Base-by-base conservation (phyloP, 2,329 filamentous ascomycete species). In the Colletotrichum spaethianum region DNA sequence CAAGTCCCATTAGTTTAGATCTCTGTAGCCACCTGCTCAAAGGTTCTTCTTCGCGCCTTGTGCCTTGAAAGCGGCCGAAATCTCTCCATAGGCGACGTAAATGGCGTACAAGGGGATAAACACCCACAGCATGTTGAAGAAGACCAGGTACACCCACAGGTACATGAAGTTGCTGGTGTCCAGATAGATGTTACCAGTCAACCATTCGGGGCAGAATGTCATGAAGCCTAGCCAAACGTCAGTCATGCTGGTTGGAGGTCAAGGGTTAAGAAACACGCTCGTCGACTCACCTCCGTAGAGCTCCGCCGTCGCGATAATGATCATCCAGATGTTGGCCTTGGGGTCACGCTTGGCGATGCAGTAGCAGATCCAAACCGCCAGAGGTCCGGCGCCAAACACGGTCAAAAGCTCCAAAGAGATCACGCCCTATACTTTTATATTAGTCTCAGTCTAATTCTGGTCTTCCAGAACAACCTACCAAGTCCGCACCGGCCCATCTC, bases 151-250 rank as follows among this genome's bases (percentile, higher is more conserved):
- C 18, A 92, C 83, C 90, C 90, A 93, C 74, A 87, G 82, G 76
- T 91, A 91, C 89, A 93, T 91, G 76, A 89, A 92, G 81, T 92
- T 93, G 82, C 86, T 90, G 23, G 85, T 85, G 79, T 92, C 89
- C 71, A 93, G 86, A 77, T 91, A 92, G 74, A 86, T 78, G 78
- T 87, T 92, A 63, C 86, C 87, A 2, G 86, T 88, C 16, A 93
- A 82, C 91, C 91, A 93, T 81, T 93, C 91, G 16, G 91, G 91
- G 80, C 88, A 90, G 78, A 93, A 93, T 0, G 91, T 93, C 88
- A 93, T 92, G 82, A 91, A 93, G 23, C 91, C 89, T 90, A 48
- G 18, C 14, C 38, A 16, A 26, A 28, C 9, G 56, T 73, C 53
- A 53, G 26, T 40, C 20, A 16, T n/a, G 16, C 23, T 50, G 33